Percentiles rank a stretch among this genome's conserved stretches.
These are phyloP conservation scores for Bothriochloa decipiens DNA, from an alignment of 176 grass and related monocot species.

Conservation along the genomic window DNA sequence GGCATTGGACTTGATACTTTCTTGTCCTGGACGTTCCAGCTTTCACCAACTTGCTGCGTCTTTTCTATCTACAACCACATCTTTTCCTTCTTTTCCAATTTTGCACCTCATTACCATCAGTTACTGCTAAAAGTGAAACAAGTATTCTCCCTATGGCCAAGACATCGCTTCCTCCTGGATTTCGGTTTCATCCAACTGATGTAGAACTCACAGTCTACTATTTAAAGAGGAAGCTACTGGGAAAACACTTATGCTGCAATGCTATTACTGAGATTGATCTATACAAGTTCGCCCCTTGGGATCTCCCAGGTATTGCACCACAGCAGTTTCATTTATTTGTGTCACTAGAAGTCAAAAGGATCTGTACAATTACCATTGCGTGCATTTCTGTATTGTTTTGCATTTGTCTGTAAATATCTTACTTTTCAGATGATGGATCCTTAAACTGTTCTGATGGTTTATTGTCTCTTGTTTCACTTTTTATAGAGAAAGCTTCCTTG, in stretches of 20 bases:
- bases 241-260: constrained; percentile 61
- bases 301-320: constrained; percentile 67
- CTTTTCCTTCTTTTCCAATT: constrained; percentile 6
- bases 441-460: constrained; percentile 1
- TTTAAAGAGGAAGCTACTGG: constrained; percentile 78
- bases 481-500: constrained; percentile 70
- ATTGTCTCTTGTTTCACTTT: constrained; percentile 27
- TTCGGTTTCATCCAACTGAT: constrained; percentile 88
- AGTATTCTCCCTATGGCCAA: constrained; percentile 53
- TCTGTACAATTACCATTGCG: neutral
- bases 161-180: constrained; percentile 71
- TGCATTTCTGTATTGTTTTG: neutral
- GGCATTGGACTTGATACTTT: constrained; percentile 51
- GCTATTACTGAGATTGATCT: constrained; percentile 70
- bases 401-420: constrained; percentile 20
- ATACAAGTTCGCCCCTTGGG: constrained; percentile 93
- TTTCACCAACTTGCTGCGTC: neutral
- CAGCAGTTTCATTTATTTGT: constrained; percentile 1
- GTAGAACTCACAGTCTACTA: constrained; percentile 73
- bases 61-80: constrained; percentile 2
- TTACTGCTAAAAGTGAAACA: constrained; percentile 22
- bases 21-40: constrained; percentile 37
- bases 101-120: constrained; percentile 37
- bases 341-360: neutral
- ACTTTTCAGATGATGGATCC: neutral